Conservation (phyloP, 352 stramenopile genomes). For the Globisporangium ultimum region DNA sequence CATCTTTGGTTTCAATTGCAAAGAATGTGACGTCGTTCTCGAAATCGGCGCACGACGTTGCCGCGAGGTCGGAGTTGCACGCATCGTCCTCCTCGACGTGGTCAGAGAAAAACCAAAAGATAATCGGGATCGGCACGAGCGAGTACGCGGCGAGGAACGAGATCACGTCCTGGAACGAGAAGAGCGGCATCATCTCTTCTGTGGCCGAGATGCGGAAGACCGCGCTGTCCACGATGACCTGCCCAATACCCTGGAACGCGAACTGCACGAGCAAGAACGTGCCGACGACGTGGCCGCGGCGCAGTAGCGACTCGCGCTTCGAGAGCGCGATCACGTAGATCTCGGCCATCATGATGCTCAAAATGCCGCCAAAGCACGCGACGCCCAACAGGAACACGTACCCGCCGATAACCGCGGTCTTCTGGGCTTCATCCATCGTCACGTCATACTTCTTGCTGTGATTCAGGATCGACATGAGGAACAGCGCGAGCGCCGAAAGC, state of each 20-base stretch:
- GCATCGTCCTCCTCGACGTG: constrained; percentile 13
- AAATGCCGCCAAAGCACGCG: constrained; percentile 41
- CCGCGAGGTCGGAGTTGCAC: not conserved
- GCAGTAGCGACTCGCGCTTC: constrained; percentile 22
- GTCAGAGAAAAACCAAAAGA: constrained; percentile 37
- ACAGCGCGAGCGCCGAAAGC: constrained; percentile 21
- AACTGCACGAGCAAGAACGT: constrained; percentile 39
- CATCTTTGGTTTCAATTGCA: constrained; percentile 14
- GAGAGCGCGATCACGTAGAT: constrained; percentile 46
- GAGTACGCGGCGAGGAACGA: constrained; percentile 34
- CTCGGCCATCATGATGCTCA: constrained; percentile 36
- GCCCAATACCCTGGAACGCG: constrained; percentile 28
- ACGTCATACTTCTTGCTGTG: constrained; percentile 22
- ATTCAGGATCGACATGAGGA: constrained; percentile 28
- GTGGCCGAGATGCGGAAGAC: constrained; percentile 26
- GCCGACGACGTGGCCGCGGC: constrained; percentile 32
- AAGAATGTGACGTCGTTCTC: constrained; percentile 6
- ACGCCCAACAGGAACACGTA: constrained; percentile 36
- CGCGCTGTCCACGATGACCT: constrained; percentile 26
- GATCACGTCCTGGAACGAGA: constrained; percentile 26
- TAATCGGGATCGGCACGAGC: constrained; percentile 33
- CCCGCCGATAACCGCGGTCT: constrained; percentile 21
- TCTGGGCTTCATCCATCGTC: constrained; percentile 18
- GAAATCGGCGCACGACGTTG: constrained; percentile 8
- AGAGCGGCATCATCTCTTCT: constrained; percentile 7